Conservation (phyloP, 345 rosid genomes). For the Capsella bursapastoris region DNA sequence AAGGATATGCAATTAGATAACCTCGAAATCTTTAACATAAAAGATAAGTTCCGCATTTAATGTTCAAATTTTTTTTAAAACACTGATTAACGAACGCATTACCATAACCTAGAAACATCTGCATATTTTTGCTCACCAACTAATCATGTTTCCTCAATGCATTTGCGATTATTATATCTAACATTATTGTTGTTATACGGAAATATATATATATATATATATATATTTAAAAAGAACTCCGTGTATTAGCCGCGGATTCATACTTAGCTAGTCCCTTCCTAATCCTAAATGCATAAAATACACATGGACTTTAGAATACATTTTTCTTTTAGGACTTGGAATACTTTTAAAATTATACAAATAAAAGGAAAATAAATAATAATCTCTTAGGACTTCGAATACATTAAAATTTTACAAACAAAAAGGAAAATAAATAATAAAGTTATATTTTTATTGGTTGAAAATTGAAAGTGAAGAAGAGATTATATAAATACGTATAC, state of each 20-base stretch:
- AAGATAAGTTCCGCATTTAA: background rate
- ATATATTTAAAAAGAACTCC: constrained; percentile 3
- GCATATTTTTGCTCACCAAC: constrained; percentile 4
- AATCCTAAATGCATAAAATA: background rate
- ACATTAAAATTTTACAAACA: too few species aligned
- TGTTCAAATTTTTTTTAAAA: background rate
- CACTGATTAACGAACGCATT: background rate
- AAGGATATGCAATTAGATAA: too few species aligned
- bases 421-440: background rate
- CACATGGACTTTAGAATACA: background rate
- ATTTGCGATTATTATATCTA: constrained; percentile 5
- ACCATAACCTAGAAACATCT: background rate
- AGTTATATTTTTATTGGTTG: background rate
- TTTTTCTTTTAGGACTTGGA: too few species aligned
- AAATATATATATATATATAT: too few species aligned
- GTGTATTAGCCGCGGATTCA: constrained; percentile 35
- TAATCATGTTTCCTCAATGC: constrained; percentile 10
- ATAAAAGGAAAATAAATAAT: too few species aligned
- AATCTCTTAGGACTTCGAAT: too few species aligned
- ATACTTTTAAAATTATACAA: too few species aligned
- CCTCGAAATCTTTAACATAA: too few species aligned
- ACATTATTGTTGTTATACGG: background rate
- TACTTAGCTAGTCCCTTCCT: background rate
- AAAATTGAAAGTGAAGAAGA: background rate
- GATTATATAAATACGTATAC: constrained; percentile 17